phyloP scores from a whole-genome alignment of 306 rosid genomes.

The Echinosophora koreensis region DNA sequence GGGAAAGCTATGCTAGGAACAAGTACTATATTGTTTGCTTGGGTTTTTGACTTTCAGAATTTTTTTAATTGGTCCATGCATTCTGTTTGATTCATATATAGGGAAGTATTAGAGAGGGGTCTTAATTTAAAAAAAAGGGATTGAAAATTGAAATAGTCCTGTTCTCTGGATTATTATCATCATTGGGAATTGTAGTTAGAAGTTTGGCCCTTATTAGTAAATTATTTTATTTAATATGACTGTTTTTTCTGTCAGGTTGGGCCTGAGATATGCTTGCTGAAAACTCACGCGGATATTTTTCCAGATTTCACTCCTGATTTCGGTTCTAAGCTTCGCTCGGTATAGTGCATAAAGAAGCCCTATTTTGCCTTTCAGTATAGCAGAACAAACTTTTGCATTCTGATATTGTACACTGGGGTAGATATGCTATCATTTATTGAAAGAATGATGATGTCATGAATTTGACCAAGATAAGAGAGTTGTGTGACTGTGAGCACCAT shows the following conservation, averaged over 20 bases:
- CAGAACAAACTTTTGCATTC: slow-evolving; percentile 17
- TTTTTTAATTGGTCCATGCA: neutral
- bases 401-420: neutral
- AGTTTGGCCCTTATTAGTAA: neutral
- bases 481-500: slow-evolving; percentile 17
- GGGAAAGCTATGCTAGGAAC: neutral
- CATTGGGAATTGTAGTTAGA: slow-evolving; percentile 23
- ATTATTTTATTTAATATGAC: neutral
- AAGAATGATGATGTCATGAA: neutral
- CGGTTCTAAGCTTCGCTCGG: slow-evolving; percentile 81
- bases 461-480: slow-evolving; percentile 26
- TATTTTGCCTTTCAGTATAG: neutral
- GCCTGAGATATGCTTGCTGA: slow-evolving; percentile 88
- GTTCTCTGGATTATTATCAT: slow-evolving; percentile 18
- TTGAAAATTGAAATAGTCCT: slow-evolving; percentile 1
- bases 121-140: neutral
- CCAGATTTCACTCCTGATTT: slow-evolving; percentile 91
- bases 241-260: slow-evolving; percentile 69
- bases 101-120: slow-evolving; percentile 13
- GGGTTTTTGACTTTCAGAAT: neutral
- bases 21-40: neutral
- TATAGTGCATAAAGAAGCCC: slow-evolving; percentile 45
- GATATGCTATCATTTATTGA: neutral
- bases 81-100: slow-evolving; percentile 10
- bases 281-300: slow-evolving; percentile 90